A percentile compares a stretch with the other conserved stretches of the same genome.
Evolutionary conservation across 371 early-diverging fungal species (phyloP).

Genomic region (Actinomortierella ambigua): DNA sequence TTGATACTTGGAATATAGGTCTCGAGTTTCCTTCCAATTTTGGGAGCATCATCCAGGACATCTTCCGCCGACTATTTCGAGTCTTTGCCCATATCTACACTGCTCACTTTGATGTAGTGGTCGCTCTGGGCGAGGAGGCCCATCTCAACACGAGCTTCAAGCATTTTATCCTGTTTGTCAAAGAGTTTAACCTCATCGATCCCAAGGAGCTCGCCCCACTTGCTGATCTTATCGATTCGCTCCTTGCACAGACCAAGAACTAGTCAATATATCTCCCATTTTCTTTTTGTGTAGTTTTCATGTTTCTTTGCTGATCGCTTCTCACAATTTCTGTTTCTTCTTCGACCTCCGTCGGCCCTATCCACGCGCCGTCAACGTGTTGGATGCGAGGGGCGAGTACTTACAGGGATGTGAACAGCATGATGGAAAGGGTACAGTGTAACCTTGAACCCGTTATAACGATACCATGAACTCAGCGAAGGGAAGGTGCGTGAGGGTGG

Average conservation of each 20-base stretch:
- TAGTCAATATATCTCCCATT: constrained; percentile 3
- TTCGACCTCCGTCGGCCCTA: no score
- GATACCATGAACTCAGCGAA: no score
- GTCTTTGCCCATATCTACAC: constrained; percentile 91
- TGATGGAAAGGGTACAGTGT: no score
- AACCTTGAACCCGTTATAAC: no score
- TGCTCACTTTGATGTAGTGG: constrained; percentile 74
- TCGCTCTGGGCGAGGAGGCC: constrained; percentile 75
- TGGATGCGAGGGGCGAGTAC: no score
- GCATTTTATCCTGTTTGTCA: constrained; percentile 86
- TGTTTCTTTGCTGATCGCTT: no score
- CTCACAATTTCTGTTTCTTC: no score
- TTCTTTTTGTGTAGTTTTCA: no score
- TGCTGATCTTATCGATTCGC: constrained; percentile 60
- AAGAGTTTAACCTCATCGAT: constrained; percentile 80
- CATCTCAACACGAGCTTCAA: constrained; percentile 89
- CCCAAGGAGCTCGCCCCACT: constrained; percentile 73
- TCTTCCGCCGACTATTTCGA: constrained; percentile 81
- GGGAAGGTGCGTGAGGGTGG: no score
- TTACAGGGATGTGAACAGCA: no score
- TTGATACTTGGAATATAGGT: no score
- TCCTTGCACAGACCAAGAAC: constrained; percentile 35
- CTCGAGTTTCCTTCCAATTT: constrained; percentile 46
- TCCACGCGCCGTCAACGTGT: no score
- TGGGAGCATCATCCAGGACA: constrained; percentile 59